Percentiles rank a stretch among this genome's conserved stretches.
These are phyloP conservation scores for Myxozyma sirexii DNA, from an alignment of 805 yeast species.

Conservation along the genomic window DNA sequence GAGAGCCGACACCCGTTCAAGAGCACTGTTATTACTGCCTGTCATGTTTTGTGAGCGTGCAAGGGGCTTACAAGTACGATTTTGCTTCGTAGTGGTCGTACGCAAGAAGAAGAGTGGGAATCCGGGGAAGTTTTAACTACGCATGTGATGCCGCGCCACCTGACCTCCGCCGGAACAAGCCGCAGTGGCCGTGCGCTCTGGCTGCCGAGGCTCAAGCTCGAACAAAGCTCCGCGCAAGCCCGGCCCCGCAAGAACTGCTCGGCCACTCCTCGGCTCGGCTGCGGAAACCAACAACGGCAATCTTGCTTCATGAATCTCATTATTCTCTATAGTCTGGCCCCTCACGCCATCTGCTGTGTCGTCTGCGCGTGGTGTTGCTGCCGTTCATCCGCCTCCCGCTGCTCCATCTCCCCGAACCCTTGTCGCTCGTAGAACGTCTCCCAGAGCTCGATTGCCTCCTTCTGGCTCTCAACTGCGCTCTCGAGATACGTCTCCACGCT, in stretches of 20 bases:
- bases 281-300: background rate
- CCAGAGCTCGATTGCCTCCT: constrained; percentile 62
- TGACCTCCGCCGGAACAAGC: background rate
- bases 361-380: constrained; percentile 9
- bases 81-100: background rate
- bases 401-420: constrained; percentile 35
- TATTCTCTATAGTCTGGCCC: background rate
- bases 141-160: constrained; percentile 13
- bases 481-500: constrained; percentile 89
- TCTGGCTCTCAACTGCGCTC: constrained; percentile 87
- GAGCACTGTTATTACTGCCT: background rate
- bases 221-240: background rate
- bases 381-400: constrained; percentile 16
- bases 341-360: constrained; percentile 7
- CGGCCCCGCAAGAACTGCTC: background rate
- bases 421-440: constrained; percentile 64
- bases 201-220: constrained; percentile 1
- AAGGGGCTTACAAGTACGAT: too few relatives aligned
- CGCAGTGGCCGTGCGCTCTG: background rate
- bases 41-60: background rate
- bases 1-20: constrained; percentile 7
- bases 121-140: constrained; percentile 12
- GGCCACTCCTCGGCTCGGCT: constrained; percentile 1
- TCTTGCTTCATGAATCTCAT: background rate
- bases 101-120: background rate